Evolutionary conservation across 2,329 filamentous ascomycete species (phyloP), one percentile per base, ranked within the genome.

Genomic region (Dothidotthia symphoricarpi): DNA sequence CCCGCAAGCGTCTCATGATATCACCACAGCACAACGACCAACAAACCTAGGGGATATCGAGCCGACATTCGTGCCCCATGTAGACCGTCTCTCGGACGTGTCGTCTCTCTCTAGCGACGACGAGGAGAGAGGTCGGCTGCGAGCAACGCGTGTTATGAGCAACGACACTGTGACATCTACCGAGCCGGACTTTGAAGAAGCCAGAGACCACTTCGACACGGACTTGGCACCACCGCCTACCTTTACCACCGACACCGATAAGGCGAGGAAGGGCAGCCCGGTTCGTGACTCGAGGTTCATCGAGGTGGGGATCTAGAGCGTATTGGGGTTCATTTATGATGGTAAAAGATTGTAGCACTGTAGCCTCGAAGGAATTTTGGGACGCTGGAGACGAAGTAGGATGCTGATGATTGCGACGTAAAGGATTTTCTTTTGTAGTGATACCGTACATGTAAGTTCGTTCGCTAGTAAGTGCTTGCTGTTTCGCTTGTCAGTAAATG

Each of bases 161-260:
- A 50, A 49, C 2, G 54, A 67, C n/a, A 62, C 66, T 29, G 67
- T 61, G 17, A 64, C 47, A 26, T 61, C 52, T 25, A 64, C 57
- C 14, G 61, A 72, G 16, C 57, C 74, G 5, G 73, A 76, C 28
- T 74, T 75, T 36, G 75, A 80, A 39, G 77, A 80, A 60, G 74
- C 70, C 8, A 67, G 68, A 41, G 74, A 76, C 50, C 59, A 61
- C 28, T 74, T 75, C 41, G 74, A 78, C 45, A 70, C 75, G 49
- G 66, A 57, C 25, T 54, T 66, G 14, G 61, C 53, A 16, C 69
- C 70, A 25, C 65, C 67, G 12, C 68, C 69, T 25, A 65, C 57
- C 24, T 71, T 72, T 27, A 49, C 51, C 7, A 49, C 51, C 17
- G 49, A 55, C 7, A 39, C 45, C 3, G 60, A 59, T 14, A 51